Conservation (phyloP, 305 asterid species). For the Fraxinus baroniana region DNA sequence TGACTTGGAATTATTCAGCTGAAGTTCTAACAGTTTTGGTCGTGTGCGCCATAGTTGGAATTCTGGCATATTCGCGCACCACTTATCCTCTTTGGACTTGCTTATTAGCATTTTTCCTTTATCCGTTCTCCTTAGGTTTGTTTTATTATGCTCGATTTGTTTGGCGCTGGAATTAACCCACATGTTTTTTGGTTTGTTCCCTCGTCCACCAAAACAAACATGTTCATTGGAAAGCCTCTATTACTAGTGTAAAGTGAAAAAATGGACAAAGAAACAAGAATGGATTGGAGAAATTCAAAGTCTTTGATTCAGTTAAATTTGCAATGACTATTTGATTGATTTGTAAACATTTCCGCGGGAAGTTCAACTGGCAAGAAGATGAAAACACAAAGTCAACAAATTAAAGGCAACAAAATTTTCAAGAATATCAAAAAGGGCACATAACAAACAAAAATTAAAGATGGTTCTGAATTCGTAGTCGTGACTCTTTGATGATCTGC, state of each 20-base stretch:
- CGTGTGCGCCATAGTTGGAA: conserved; percentile 52
- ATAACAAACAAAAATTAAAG: background rate
- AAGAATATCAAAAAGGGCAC: background rate
- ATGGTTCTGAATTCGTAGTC: background rate
- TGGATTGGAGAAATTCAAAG: background rate
- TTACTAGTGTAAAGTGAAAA: background rate
- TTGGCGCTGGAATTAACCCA: conserved; percentile 34
- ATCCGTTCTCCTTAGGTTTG: conserved; percentile 47
- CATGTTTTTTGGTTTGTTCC: background rate
- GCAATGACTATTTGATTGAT: background rate
- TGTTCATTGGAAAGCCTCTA: background rate
- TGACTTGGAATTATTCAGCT: conserved; percentile 63
- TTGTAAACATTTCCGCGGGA: background rate
- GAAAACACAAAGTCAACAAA: background rate
- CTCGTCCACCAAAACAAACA: background rate
- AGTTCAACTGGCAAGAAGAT: background rate
- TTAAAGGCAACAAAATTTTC: background rate
- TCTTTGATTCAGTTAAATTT: background rate
- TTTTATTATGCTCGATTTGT: conserved; percentile 39
- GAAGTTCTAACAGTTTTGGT: conserved; percentile 55
- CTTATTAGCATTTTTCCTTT: conserved; percentile 46
- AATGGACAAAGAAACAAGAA: background rate
- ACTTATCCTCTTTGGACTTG: conserved; percentile 60
- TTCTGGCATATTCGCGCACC: conserved; percentile 38
- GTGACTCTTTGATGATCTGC: background rate